Evolutionary conservation across 139 green algal genomes (phyloP), one percentile per base, ranked within the genome.

Genomic region (Micractinium conductrix): DNA sequence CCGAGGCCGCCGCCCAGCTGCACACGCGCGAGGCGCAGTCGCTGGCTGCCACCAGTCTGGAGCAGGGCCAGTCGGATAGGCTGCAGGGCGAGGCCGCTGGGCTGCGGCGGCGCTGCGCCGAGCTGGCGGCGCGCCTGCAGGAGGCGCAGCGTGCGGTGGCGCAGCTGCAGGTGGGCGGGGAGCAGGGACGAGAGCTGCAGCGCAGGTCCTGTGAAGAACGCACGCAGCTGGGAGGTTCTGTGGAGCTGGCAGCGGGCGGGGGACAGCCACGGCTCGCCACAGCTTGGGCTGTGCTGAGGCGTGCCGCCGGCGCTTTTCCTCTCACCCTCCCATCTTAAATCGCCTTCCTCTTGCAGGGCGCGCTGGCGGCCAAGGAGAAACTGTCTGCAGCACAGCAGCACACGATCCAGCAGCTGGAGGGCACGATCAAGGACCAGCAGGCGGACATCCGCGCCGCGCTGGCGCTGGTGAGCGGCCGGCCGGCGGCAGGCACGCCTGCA

Each of bases 361-460:
- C n/a, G 9, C 72, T 81, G 19, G 55, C 43, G 2, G 42, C 71
- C 43, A 81, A 63, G 43, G 55, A 81, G 5, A 73, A 80, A 44
- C 84, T 81, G 35, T 19, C n/a, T 6, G 44, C 33, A 1, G 45
- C 76, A 2, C 84, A 88, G 78, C 58, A 58, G 43, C 42, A 73
- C 40, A 85, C 84, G 26, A 85, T 85, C 40, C 17, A 16, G 44
- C 76, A 38, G 30, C 78, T 88, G 79, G 84, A 88, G 43, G 79
- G 44, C 6, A 85, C 78, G 21, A 70, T 88, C 5, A 17, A 26
- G 26, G 84, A 88, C 50, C 84, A 88, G 84, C 76, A 74, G 38
- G 76, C 65, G 2, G 84, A 88, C 72, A 85, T 88, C 21, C 35
- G 53, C 10, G 50, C 84, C 21, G 84, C 84, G 7, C 72, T 88